These are phyloP conservation scores for Calcarisporium arbuscula DNA, from an alignment of 2,329 filamentous ascomycete genomes.

Conservation along the genomic window DNA sequence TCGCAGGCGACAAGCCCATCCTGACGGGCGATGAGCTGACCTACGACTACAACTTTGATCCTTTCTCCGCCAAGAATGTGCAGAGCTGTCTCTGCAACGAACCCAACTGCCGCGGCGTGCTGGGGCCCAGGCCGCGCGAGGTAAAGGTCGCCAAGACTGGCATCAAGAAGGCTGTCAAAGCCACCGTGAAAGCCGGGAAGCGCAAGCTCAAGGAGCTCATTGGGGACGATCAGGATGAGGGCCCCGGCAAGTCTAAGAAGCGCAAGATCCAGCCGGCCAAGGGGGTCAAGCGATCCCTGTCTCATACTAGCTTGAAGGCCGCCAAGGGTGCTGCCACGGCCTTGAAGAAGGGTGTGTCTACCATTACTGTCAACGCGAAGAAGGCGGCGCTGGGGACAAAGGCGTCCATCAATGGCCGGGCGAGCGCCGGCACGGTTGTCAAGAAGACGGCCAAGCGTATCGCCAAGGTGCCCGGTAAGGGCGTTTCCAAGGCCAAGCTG, in stretches of 20 bases:
- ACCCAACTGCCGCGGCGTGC: slow-evolving; percentile 56
- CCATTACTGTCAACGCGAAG: slow-evolving; percentile 21
- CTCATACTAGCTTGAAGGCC: slow-evolving; percentile 27
- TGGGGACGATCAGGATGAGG: slow-evolving; percentile 30
- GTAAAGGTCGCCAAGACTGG: slow-evolving; percentile 43
- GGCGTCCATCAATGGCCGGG: slow-evolving; percentile 18
- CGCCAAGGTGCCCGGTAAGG: slow-evolving; percentile 10
- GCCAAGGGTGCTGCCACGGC: slow-evolving; percentile 30
- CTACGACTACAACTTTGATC: slow-evolving; percentile 79
- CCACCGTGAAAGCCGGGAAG: slow-evolving; percentile 43
- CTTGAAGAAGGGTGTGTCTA: slow-evolving; percentile 29
- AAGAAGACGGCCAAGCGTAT: slow-evolving; percentile 22
- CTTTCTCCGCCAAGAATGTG: slow-evolving; percentile 62
- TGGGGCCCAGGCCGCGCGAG: slow-evolving; percentile 56
- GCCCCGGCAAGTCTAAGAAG: slow-evolving; percentile 43
- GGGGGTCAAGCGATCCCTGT: slow-evolving; percentile 27
- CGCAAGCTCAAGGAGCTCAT: slow-evolving; percentile 50
- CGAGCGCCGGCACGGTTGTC: slow-evolving; percentile 17
- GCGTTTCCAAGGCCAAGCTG: slow-evolving; percentile 2
- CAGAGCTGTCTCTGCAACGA: slow-evolving; percentile 60
- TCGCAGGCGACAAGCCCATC: slow-evolving; percentile 83
- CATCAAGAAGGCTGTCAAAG: slow-evolving; percentile 31
- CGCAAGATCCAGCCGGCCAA: slow-evolving; percentile 28
- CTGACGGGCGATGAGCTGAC: slow-evolving; percentile 94
- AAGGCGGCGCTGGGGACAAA: slow-evolving; percentile 19